A percentile compares a stretch with the other conserved stretches of the same genome.
Conservation (phyloP, 2,329 filamentous ascomycete genomes). For the Pyrenophora tritici-repentis region DNA sequence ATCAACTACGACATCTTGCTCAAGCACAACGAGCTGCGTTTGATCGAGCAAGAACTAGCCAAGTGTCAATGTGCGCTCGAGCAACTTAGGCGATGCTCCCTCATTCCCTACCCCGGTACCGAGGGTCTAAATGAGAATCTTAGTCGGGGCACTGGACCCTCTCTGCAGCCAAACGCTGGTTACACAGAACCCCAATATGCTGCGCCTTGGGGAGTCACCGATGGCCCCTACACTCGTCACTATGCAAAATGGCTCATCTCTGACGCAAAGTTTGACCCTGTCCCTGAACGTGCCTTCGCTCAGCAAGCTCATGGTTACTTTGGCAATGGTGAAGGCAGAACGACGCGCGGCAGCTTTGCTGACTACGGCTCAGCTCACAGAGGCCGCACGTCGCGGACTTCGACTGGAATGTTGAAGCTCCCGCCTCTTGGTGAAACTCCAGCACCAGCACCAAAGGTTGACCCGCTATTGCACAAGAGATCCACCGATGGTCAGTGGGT, state of each 20-base stretch:
- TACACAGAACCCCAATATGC: constrained; percentile 75
- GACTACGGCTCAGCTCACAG: constrained; percentile 58
- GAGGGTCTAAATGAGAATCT: constrained; percentile 70
- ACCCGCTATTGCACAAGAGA: constrained; percentile 82
- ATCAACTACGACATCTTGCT: constrained; percentile 89
- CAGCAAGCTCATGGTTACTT: constrained; percentile 46
- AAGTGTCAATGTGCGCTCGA: constrained; percentile 94
- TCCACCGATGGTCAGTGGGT: constrained; percentile 81
- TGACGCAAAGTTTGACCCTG: constrained; percentile 78
- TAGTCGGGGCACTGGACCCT: constrained; percentile 73
- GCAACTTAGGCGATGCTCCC: constrained; percentile 87
- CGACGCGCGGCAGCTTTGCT: constrained; percentile 75
- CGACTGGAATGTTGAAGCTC: constrained; percentile 56
- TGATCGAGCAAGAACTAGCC: constrained; percentile 94
- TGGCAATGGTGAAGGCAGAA: constrained; percentile 67
- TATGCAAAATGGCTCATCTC: constrained; percentile 95
- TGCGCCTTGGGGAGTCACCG: constrained; percentile 85
- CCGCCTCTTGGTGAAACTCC: constrained; percentile 50
- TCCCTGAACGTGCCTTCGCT: constrained; percentile 45
- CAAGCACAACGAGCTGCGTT: constrained; percentile 90
- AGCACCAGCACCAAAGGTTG: constrained; percentile 65
- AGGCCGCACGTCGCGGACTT: constrained; percentile 62
- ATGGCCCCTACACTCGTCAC: constrained; percentile 92
- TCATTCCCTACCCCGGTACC: constrained; percentile 85
- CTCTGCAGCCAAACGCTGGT: constrained; percentile 65